Conservation (phyloP, 805 yeast species). For the Blastobotrys parvus region DNA sequence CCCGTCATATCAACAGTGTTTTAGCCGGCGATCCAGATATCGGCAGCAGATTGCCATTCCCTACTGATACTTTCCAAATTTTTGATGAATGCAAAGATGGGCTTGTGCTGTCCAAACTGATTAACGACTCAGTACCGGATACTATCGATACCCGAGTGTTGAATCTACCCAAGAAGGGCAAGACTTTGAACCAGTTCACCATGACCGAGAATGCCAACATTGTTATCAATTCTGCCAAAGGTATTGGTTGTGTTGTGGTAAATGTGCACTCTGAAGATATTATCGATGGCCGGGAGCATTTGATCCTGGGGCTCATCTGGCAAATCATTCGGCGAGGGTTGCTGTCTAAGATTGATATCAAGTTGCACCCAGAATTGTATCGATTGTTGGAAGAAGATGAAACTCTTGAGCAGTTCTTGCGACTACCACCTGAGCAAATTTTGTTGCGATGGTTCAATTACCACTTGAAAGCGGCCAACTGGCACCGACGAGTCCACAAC, state of each 20-base stretch:
- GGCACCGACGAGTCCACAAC: constrained; percentile 78
- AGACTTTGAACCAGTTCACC: constrained; percentile 82
- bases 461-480: constrained; percentile 87
- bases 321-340: constrained; percentile 96
- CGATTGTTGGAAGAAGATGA: constrained; percentile 93
- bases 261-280: constrained; percentile 97
- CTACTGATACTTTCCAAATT: constrained; percentile 87
- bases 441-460: constrained; percentile 95
- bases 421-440: constrained; percentile 96
- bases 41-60: constrained; percentile 81
- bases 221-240: constrained; percentile 96
- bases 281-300: constrained; percentile 92
- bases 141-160: constrained; percentile 97
- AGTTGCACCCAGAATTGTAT: constrained; percentile 92
- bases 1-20: constrained; percentile 89
- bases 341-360: constrained; percentile 89
- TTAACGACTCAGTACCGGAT: constrained; percentile 96
- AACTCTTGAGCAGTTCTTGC: constrained; percentile 90
- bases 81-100: constrained; percentile 98
- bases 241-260: constrained; percentile 96
- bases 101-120: constrained; percentile 80
- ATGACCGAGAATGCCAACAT: constrained; percentile 96
- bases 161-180: constrained; percentile 76
- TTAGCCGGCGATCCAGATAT: constrained; percentile 81
- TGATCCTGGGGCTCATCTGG: constrained; percentile 94